A percentile compares a stretch with the other conserved stretches of the same genome.
Evolutionary conservation across 768 basidiomycete genomes (phyloP).

Genomic region (Leccinum uliginosum): DNA sequence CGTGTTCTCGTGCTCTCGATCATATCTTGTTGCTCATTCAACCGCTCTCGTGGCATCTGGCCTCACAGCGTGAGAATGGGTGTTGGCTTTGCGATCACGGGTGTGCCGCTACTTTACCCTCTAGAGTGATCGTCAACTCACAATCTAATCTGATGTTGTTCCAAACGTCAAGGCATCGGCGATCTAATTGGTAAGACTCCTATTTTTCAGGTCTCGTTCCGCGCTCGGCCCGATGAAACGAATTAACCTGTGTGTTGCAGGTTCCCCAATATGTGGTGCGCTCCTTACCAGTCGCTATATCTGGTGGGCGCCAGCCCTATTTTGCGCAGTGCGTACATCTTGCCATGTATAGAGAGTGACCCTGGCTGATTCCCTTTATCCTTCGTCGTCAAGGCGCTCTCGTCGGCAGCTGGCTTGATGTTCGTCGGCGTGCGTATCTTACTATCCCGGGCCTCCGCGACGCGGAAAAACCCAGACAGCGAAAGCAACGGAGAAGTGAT

Average conservation of each 20-base stretch:
- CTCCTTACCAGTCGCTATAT: conserved; percentile 44
- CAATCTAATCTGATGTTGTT: not conserved
- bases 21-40: not conserved
- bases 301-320: conserved; percentile 57
- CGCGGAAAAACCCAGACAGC: not conserved
- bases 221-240: not conserved
- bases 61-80: conserved; percentile 36
- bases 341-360: not conserved
- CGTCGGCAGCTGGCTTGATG: not conserved
- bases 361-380: not conserved
- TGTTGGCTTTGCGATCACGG: conserved; percentile 43
- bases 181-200: conserved; percentile 16
- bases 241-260: conserved; percentile 27
- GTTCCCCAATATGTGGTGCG: conserved; percentile 55
- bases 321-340: conserved; percentile 37
- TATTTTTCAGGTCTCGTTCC: not conserved
- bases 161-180: conserved; percentile 17
- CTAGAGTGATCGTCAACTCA: not conserved
- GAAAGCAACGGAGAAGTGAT: not conserved
- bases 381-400: conserved; percentile 1
- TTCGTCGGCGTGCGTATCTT: conserved; percentile 14
- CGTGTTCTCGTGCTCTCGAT: conserved; percentile 2
- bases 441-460: not conserved
- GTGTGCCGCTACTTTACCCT: conserved; percentile 18
- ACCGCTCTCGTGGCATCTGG: not conserved